phyloP scores from a whole-genome alignment of 2,329 filamentous ascomycete genomes.

The Mycogone perniciosa region DNA sequence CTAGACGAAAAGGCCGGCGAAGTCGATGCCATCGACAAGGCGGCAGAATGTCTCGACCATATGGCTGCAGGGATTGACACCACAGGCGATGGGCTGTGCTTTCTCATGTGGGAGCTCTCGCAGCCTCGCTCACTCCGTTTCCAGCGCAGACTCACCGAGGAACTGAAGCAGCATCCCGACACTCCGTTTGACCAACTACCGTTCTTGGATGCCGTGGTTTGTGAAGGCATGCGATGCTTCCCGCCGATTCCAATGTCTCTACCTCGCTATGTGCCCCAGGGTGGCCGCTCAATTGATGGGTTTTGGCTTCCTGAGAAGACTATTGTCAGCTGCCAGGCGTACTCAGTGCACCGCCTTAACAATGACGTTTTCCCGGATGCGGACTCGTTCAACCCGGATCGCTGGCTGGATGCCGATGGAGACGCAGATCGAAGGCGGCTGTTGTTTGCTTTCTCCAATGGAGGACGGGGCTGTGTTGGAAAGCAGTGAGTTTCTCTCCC shows the following conservation, averaged over 20 bases:
- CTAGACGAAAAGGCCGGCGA: constrained; percentile 45
- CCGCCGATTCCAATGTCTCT: constrained; percentile 62
- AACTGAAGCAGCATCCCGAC: constrained; percentile 39
- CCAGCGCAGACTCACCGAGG: constrained; percentile 47
- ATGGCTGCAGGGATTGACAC: constrained; percentile 69
- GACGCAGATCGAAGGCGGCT: constrained; percentile 61
- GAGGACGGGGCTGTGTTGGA: constrained; percentile 59
- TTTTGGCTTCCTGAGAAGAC: constrained; percentile 47
- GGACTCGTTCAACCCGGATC: constrained; percentile 69
- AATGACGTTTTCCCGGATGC: constrained; percentile 69
- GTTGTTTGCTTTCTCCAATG: constrained; percentile 61
- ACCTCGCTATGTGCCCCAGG: constrained; percentile 51
- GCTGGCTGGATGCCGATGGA: constrained; percentile 72
- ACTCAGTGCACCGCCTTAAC: constrained; percentile 54
- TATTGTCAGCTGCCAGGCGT: constrained; percentile 56
- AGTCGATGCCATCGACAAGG: constrained; percentile 49
- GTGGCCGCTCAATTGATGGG: constrained; percentile 50
- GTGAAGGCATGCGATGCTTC: constrained; percentile 56
- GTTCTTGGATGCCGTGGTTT: constrained; percentile 58
- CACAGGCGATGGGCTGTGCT: constrained; percentile 62
- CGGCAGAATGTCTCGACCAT: constrained; percentile 65
- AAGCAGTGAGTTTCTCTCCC: constrained; percentile 50
- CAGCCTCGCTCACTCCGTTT: constrained; percentile 46
- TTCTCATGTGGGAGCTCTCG: constrained; percentile 66
- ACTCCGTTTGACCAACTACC: constrained; percentile 43